Evolutionary conservation across 768 basidiomycete species (phyloP), one percentile per base, ranked within the genome.

Genomic region (Trametes punicea): DNA sequence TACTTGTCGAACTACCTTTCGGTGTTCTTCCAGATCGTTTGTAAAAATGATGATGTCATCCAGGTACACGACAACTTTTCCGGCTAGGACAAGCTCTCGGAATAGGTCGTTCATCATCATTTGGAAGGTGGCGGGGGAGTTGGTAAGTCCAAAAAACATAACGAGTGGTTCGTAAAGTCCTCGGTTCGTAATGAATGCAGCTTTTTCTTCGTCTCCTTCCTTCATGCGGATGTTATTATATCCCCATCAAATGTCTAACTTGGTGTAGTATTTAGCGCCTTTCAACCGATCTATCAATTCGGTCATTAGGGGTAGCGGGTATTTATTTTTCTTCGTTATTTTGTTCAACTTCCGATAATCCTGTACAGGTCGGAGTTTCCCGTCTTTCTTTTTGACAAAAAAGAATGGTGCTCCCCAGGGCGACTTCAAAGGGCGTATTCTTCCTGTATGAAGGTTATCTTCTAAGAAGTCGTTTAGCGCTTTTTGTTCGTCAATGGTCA

Each of bases 201-300:
- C 75, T 57, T 76, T 80, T 68, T 66, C 71, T 61, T 77, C 65
- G 54, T 79, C 70, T 3, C 76, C 77, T 39, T 73, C 66, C 11
- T 68, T 69, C 45, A 80, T 72, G 3, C 66, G 59, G 6, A 74
- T 42, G 20, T 69, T 71, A 48, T 74, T 69, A 55, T 71, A 75
- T 3, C 65, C 71, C 36, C 58, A 50, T 2, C 46, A 31, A 16
- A 62, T 25, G 36, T 74, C 71, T 21, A 72, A 20, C 41, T 65
- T 69, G 21, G 68, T 67, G 62, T 66, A 71, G 38, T 52, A 36
- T 25, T 38, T 55, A 16, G 62, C 64, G 41, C 59, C 41, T 18
- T 41, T 21, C 29, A 69, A 51, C 27, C 55, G 63, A 57, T 66
- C 65, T 53, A 64, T 62, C 30, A 64, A 49, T 46, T 69, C 68